A percentile compares a stretch with the other conserved stretches of the same genome.
Conservation (phyloP, 2,329 filamentous ascomycete species). For the Exserohilum turcica region DNA sequence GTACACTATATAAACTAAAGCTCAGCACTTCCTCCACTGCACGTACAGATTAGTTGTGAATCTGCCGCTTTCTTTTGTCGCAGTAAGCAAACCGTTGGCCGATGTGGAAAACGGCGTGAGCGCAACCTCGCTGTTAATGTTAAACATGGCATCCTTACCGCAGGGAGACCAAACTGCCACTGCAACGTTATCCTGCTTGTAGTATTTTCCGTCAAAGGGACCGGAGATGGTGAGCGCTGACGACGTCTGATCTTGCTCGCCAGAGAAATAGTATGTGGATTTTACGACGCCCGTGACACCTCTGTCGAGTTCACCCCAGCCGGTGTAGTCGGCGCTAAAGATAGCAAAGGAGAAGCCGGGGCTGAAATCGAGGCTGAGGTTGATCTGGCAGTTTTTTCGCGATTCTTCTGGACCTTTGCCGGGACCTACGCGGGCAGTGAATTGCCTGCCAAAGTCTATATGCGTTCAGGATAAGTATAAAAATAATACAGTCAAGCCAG, state of each 20-base stretch:
- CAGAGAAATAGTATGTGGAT: conserved; percentile 47
- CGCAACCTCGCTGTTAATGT: conserved; percentile 39
- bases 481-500: background rate
- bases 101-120: conserved; percentile 32
- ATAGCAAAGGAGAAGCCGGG: conserved; percentile 47
- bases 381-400: conserved; percentile 49
- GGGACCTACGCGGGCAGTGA: conserved; percentile 40
- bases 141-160: conserved; percentile 33
- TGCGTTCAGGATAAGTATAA: background rate
- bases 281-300: conserved; percentile 45
- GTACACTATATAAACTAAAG: background rate
- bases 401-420: conserved; percentile 29
- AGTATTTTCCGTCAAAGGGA: conserved; percentile 52
- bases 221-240: conserved; percentile 42
- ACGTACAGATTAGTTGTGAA: conserved; percentile 38
- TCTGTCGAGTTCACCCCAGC: conserved; percentile 42
- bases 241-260: conserved; percentile 34
- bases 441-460: conserved; percentile 40
- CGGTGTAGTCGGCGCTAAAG: conserved; percentile 43
- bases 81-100: conserved; percentile 32
- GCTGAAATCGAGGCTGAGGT: conserved; percentile 39
- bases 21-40: conserved; percentile 43
- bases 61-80: conserved; percentile 32
- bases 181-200: conserved; percentile 50
- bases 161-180: conserved; percentile 40